These are phyloP conservation scores for Dactylonectria macrodidyma DNA, from an alignment of 2,329 filamentous ascomycete species.

Conservation along the genomic window DNA sequence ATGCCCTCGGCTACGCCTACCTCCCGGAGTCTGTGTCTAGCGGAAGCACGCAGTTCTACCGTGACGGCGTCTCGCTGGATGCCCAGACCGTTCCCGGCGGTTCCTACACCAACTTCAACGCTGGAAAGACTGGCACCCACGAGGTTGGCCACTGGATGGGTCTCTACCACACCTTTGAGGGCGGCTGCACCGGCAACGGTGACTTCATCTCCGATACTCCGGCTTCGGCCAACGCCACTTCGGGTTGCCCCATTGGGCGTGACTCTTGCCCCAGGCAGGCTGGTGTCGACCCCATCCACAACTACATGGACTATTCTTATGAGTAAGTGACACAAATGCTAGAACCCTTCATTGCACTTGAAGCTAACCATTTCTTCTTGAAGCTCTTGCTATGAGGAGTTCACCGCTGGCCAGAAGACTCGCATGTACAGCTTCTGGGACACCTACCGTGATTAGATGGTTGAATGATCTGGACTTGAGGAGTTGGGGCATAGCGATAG, in stretches of 20 bases:
- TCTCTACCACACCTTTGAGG: constrained; percentile 64
- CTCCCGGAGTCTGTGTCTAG: constrained; percentile 55
- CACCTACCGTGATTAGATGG: constrained; percentile 51
- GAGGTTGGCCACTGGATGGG: constrained; percentile 66
- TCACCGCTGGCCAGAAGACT: constrained; percentile 49
- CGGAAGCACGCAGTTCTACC: constrained; percentile 51
- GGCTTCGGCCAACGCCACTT: constrained; percentile 50
- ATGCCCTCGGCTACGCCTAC: constrained; percentile 62
- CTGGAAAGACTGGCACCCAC: constrained; percentile 55
- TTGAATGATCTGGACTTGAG: neutral
- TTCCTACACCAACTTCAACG: constrained; percentile 51
- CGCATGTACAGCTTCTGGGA: constrained; percentile 55
- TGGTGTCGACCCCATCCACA: constrained; percentile 55
- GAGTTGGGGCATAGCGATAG: too few species aligned
- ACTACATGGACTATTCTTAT: constrained; percentile 59
- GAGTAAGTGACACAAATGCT: constrained; percentile 52
- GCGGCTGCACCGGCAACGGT: constrained; percentile 54
- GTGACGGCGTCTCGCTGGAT: constrained; percentile 59
- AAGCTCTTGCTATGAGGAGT: constrained; percentile 6
- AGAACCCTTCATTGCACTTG: neutral
- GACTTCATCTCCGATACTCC: constrained; percentile 60
- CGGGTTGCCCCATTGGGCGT: constrained; percentile 55
- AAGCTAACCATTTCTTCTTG: constrained; percentile 43
- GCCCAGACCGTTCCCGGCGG: constrained; percentile 57
- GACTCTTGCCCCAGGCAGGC: constrained; percentile 53